phyloP scores from a whole-genome alignment of 116 monocot genomes.

The Dioscorea cayenensis region DNA sequence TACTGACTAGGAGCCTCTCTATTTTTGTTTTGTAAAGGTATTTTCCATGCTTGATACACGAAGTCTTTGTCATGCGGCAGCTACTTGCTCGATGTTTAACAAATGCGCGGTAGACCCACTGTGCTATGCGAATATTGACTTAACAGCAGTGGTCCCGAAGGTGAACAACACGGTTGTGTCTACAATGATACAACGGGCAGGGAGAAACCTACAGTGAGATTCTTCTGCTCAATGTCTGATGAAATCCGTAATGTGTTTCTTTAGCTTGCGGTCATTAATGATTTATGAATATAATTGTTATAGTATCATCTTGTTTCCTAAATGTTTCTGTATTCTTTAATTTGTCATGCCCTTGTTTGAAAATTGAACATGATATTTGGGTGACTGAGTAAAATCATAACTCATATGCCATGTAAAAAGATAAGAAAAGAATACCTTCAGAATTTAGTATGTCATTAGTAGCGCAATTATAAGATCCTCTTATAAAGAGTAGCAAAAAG shows the following conservation, averaged over 20 bases:
- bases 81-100: conserved; percentile 65
- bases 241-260: not conserved
- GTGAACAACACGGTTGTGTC: conserved; percentile 55
- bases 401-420: too few relatives aligned
- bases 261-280: not conserved
- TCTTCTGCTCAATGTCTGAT: not conserved
- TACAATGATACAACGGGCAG: conserved; percentile 67
- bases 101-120: conserved; percentile 56
- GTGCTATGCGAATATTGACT: conserved; percentile 77
- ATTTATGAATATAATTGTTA: not conserved
- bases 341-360: too few relatives aligned
- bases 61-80: conserved; percentile 64
- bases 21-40: conserved; percentile 37
- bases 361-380: too few relatives aligned
- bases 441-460: too few relatives aligned
- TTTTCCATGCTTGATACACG: conserved; percentile 73
- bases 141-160: conserved; percentile 35
- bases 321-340: too few relatives aligned
- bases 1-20: not conserved
- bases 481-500: too few relatives aligned
- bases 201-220: conserved; percentile 55
- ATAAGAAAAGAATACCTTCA: too few relatives aligned
- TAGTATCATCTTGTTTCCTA: too few relatives aligned
- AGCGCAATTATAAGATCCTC: too few relatives aligned
- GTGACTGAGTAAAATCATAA: too few relatives aligned